These are phyloP conservation scores for Eimeria sp. DNA, from an alignment of 169 alveolate genomes.

Conservation along the genomic window DNA sequence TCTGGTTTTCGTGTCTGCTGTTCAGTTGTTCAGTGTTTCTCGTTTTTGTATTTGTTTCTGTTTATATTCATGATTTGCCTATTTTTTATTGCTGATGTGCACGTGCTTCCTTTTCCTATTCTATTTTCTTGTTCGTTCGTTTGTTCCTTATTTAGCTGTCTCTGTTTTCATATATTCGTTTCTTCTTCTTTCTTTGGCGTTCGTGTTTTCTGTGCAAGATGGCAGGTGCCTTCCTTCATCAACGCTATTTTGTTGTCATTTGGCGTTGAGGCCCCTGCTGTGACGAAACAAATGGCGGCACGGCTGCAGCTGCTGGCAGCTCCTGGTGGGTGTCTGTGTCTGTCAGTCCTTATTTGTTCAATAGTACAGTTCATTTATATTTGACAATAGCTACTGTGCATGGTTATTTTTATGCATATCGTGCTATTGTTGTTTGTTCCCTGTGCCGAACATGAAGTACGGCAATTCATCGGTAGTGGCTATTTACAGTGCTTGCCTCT, in stretches of 20 bases:
- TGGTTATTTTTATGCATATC: background rate
- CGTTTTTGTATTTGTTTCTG: too few species aligned
- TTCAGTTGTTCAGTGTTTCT: too few species aligned
- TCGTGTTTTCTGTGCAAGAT: conserved; percentile 10
- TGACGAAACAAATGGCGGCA: conserved; percentile 81
- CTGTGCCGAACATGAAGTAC: background rate
- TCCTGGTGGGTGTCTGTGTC: conserved; percentile 66
- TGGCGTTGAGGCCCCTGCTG: conserved; percentile 80
- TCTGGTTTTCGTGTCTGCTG: too few species aligned
- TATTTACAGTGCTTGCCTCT: background rate
- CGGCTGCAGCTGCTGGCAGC: conserved; percentile 76
- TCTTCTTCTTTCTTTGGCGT: background rate
- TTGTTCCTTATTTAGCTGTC: background rate
- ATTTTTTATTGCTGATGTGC: too few species aligned
- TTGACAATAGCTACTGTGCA: background rate
- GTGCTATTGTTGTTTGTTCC: background rate
- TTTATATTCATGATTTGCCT: too few species aligned
- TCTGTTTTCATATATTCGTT: background rate
- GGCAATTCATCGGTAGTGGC: background rate
- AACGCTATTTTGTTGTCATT: conserved; percentile 70
- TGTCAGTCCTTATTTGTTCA: background rate
- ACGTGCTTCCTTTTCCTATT: too few species aligned
- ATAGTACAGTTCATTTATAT: too few species aligned
- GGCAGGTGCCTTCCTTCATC: conserved; percentile 83
- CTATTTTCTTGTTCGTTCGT: background rate